Base-by-base conservation (phyloP, 805 yeast genomes). In the Saturnispora dispora region DNA sequence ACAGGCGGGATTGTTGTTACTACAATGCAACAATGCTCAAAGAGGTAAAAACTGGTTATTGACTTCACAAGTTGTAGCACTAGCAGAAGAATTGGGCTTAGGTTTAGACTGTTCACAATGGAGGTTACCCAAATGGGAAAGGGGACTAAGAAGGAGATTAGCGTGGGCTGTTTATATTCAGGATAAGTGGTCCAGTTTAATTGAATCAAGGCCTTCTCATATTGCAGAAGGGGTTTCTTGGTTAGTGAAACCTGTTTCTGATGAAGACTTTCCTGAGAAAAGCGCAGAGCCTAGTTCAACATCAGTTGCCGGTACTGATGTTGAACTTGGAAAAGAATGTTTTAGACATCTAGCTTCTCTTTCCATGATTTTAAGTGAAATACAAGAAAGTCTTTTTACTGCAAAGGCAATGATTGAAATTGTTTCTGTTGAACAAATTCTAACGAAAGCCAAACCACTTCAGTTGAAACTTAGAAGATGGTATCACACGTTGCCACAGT, bases 141-240 rank as follows among this genome's bases (percentile, higher is more conserved):
- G 95, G 47, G 95, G 95, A 5, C 69, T 91, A 46, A 74, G 99
- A 48, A 78, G 88, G 58, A 73, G 98, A 53, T 68, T 91, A 46
- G 96, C 97, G 0, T 91, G 99, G 98, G 97, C 97, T 0, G 93
- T 89, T 1, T 91, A 81, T 73, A 72, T 85, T 48, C 95, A 89
- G 65, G 96, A 89, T 61, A 88, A 90, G 63, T 91, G 98, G 98
- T 75, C 84, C 9, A 73, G 96, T 1, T 68, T 90, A 46, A 79
- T 81, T 49, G 95, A 88, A 61, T 80, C 90, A 0, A 72, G 96
- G 42, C 95, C 96, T 2, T 83, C 96, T 0, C 96, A 88, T 65
- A 75, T 85, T 35, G 77, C 81, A 20, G 73, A 79, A 51, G 83
- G 82, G 2, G 69, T 75, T 51, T 86, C 88, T 63, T 91, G 98